A percentile compares a stretch with the other conserved stretches of the same genome.
Conservation (phyloP, 768 basidiomycete genomes). For the Psilocybe tampanensis region DNA sequence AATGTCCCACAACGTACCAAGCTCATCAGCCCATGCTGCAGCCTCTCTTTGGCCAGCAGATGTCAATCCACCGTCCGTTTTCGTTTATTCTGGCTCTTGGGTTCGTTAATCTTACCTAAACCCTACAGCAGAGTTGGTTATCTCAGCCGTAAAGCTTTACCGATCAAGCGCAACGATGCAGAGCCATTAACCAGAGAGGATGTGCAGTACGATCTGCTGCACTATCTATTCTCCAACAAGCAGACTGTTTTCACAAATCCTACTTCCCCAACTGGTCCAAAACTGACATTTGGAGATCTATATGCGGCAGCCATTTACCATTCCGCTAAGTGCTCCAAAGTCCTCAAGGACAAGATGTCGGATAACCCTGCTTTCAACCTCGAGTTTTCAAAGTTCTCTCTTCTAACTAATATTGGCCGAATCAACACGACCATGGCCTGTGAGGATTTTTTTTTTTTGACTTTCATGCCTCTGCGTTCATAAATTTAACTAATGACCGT, state of each 20-base stretch:
- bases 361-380: constrained; percentile 78
- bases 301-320: constrained; percentile 82
- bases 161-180: constrained; percentile 82
- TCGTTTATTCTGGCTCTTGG: constrained; percentile 8
- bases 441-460: constrained; percentile 48
- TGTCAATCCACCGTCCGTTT: constrained; percentile 53
- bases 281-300: constrained; percentile 78
- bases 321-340: constrained; percentile 85
- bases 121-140: constrained; percentile 49
- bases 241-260: constrained; percentile 74
- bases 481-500: constrained; percentile 23
- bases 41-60: constrained; percentile 48
- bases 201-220: constrained; percentile 84
- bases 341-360: constrained; percentile 85
- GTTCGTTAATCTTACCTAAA: constrained; percentile 13
- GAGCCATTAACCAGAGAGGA: constrained; percentile 83
- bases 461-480: constrained; percentile 13
- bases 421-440: constrained; percentile 94
- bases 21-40: constrained; percentile 30
- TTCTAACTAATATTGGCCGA: constrained; percentile 87
- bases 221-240: constrained; percentile 74
- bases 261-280: constrained; percentile 45
- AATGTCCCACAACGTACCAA: constrained; percentile 51
- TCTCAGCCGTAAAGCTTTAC: constrained; percentile 69
- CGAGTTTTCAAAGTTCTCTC: constrained; percentile 81